Evolutionary conservation across 495 filamentous ascomycete genomes (phyloP), one percentile per base, ranked within the genome.

Genomic region (Xylaria bambusicola): DNA sequence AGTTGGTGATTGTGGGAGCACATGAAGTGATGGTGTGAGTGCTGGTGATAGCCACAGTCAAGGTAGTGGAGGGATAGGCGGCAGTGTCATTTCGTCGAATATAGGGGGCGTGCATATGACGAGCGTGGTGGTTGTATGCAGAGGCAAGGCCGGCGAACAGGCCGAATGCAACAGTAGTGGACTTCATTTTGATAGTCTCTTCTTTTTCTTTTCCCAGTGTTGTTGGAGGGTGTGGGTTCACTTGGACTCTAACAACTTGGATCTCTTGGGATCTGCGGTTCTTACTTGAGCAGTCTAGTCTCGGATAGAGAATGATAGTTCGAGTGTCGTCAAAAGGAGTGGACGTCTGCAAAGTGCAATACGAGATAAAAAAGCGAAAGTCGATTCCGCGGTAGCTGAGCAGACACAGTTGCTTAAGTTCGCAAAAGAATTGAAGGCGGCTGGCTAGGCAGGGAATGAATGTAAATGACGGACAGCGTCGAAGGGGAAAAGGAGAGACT

Each of bases 11-110:
- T 13, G 79, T 84, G 8, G 86, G 66, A 27, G 82, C 82, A 64
- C 85, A 88, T 49, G 81, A 82, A 33, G 80, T 86, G 65, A 88
- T 78, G 17, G 86, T 88, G 54, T 82, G 71, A 62, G 82, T 74
- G 56, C 77, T 76, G 13, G 86, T 89, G 41, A 80, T 74, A 62
- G 80, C 80, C 29, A 80, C 73, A 52, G 77, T 81, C 52, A 81
- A 54, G 31, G 78, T 81, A 27, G 77, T 80, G 23, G 67, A 63
- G 26, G 63, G 51, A 53, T 64, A 26, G 61, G 52, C 35, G 17
- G 38, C 58, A 20, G 75, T 80, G 12, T 66, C 58, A 64, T 76
- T 76, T 31, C 69, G 65, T 55, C 69, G 71, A 45, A 74, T 68
- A 47, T 66, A 63, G 50, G 72, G 70, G 55, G 73, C 65, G 65